Evolutionary conservation across 192 early-diverging fungal species (phyloP), one percentile per base, ranked within the genome.

Genomic region (Podila minutissima): DNA sequence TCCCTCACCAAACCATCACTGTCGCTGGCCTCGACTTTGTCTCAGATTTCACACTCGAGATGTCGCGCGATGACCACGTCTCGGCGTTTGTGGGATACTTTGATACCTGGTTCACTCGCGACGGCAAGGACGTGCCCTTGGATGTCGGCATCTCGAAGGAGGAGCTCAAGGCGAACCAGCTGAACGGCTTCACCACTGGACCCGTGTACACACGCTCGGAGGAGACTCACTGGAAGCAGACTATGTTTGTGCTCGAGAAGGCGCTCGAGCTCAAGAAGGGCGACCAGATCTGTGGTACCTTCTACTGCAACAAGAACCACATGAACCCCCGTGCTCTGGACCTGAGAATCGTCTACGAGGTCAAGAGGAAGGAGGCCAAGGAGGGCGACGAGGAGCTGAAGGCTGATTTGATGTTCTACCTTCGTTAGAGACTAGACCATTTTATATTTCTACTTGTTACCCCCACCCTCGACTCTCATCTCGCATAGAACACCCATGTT

Each of bases 181-280:
- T 92, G 67, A 82, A 69, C 24, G 64, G 74, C 29, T 85, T 85
- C 65, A 82, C 78, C 24, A 85, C 83, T 85, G 95, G 81, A 93
- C 97, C 67, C 88, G 97, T 37, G 92, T 95, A 7, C 90, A 94
- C 73, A 85, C 89, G 74, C 85, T 90, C 84, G 93, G 70, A 76
- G 62, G 74, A 98, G 88, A 99, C 98, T n/a, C 98, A 99, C 81
- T 99, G 98, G 98, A 98, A 99, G 86, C 98, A 99, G 87, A 99
- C 98, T 31, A 96, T 99, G 50, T 99, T 99, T 84, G 97, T 98
- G 93, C 75, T 93, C 88, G 37, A 88, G 92, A 62, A 92, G 67
- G 84, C 89, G 59, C 92, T 94, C 55, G 96, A 96, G 59, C 37
- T 72, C 48, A 74, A 78, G 62, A 78, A 78, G 81, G 84, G 77